Base-by-base conservation (phyloP, 192 early-diverging fungal species). In the Linnemannia zychae region DNA sequence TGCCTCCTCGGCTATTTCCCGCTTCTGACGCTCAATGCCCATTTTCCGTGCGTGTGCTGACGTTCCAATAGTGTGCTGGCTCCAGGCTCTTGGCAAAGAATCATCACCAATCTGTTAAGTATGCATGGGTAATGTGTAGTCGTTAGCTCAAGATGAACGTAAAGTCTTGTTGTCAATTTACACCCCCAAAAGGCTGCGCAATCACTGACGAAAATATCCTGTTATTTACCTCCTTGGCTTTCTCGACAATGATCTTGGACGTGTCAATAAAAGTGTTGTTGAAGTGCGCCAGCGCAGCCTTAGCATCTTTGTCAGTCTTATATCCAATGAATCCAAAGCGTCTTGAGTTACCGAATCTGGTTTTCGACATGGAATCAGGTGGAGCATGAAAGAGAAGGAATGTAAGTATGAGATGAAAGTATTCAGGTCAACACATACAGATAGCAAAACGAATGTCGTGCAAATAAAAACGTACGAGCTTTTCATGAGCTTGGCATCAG, bases 311-410 rank as follows among this genome's bases (percentile, higher is more conserved):
- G 49, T 96, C 96, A 7, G 95, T 94, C 70, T 92, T 92, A 88
- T 93, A 99, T 38, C 98, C 98, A 78, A 99, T 94, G 81, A 95
- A 99, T 28, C 95, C 97, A 78, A 99, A 98, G 75, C 92, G 92
- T 72, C 98, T 94, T 69, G 96, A 98, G 72, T 77, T 81, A 37
- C 95, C 95, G 67, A 94, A 92, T 7, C 96, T 96, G 78, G 81
- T 13, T 7, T 63, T 13, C 24, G 24, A 63, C 15, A 63, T 5
- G 40, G 40, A 53, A 3, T 50, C 16, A 68, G 24, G 18, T 48
- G 52, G 46, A 47, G 65, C 7, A 53, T 11, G 15, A 7, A 76
- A 47, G 69, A 63, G 3, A 5, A 12, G 40, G 46, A 40, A 40
- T 22, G 20, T 31, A 5, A 73, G n/a, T n/a, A 13, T 24, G 2